These are phyloP conservation scores for Colletotrichum viniferum DNA, from an alignment of 2,329 filamentous ascomycete species.

Conservation along the genomic window DNA sequence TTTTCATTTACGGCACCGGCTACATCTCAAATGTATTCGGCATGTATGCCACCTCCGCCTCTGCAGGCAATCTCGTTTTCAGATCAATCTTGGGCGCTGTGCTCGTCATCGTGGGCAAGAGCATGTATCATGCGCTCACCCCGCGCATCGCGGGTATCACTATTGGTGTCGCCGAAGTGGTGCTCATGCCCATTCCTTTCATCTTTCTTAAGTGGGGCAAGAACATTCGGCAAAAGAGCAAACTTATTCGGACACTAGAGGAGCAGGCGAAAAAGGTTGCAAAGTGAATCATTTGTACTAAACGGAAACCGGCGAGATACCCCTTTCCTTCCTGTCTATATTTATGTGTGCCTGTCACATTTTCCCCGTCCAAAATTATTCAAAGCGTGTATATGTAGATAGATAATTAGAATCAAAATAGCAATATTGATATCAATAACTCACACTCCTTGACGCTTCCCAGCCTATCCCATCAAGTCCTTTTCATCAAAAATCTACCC, in stretches of 20 bases:
- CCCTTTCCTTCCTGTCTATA: conserved; percentile 9
- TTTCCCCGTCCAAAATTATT: neutral
- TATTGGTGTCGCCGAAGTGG: conserved; percentile 35
- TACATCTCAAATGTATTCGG: conserved; percentile 69
- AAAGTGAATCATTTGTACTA: neutral
- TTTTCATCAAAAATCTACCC: neutral
- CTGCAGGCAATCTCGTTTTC: conserved; percentile 68
- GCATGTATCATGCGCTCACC: conserved; percentile 61
- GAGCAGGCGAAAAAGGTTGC: conserved; percentile 17
- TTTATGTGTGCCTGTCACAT: conserved; percentile 7
- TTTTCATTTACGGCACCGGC: conserved; percentile 70
- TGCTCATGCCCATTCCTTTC: conserved; percentile 66
- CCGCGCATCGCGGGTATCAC: conserved; percentile 64
- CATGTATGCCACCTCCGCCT: conserved; percentile 66
- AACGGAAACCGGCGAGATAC: conserved; percentile 6
- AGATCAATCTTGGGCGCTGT: conserved; percentile 62
- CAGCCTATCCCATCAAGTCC: neutral
- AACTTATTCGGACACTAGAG: conserved; percentile 18
- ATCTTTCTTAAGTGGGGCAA: conserved; percentile 55
- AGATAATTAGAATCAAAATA: neutral
- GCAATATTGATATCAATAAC: neutral
- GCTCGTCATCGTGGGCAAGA: conserved; percentile 62
- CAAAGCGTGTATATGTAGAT: neutral
- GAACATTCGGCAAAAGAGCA: conserved; percentile 14
- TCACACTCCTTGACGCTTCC: neutral